These are phyloP conservation scores for Brassica rapa DNA, from an alignment of 345 rosid genomes.

Conservation along the genomic window DNA sequence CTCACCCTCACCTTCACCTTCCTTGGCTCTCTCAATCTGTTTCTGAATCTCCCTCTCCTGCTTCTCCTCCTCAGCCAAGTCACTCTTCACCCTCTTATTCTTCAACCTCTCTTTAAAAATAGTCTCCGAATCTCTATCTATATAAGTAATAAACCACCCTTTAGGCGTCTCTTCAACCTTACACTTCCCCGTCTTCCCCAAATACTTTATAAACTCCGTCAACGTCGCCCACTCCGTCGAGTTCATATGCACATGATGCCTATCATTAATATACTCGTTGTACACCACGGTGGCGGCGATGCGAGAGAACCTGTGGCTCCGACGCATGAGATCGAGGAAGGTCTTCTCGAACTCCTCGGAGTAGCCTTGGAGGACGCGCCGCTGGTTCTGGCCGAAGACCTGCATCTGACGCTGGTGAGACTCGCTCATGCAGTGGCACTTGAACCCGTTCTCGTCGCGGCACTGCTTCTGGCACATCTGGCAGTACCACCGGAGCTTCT, in stretches of 20 bases:
- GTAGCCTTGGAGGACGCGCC: conserved; percentile 78
- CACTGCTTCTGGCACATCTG: conserved; percentile 99
- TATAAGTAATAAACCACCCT: conserved; percentile 96
- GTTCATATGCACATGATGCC: conserved; percentile 93
- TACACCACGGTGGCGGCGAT: conserved; percentile 95
- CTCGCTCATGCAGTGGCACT: conserved; percentile 98
- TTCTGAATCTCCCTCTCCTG: conserved; percentile 75
- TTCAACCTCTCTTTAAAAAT: conserved; percentile 81
- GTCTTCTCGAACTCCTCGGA: conserved; percentile 77
- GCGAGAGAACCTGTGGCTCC: conserved; percentile 89
- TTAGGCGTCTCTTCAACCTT: conserved; percentile 96
- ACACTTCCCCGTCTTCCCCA: conserved; percentile 83
- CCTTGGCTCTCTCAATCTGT: conserved; percentile 78
- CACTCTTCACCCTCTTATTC: conserved; percentile 75
- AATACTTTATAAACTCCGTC: conserved; percentile 82
- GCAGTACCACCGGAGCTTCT: conserved; percentile 96
- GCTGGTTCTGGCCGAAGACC: conserved; percentile 74
- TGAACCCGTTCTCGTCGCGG: conserved; percentile 97
- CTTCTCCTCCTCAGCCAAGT: conserved; percentile 90
- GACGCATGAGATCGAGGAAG: conserved; percentile 77
- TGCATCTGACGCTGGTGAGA: conserved; percentile 97
- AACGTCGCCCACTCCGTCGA: conserved; percentile 88
- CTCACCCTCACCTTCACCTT: conserved; percentile 27
- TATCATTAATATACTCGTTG: conserved; percentile 85
- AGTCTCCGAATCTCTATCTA: conserved; percentile 82